Base-by-base conservation (phyloP, 768 basidiomycete species). In the Mycena capillaripes region DNA sequence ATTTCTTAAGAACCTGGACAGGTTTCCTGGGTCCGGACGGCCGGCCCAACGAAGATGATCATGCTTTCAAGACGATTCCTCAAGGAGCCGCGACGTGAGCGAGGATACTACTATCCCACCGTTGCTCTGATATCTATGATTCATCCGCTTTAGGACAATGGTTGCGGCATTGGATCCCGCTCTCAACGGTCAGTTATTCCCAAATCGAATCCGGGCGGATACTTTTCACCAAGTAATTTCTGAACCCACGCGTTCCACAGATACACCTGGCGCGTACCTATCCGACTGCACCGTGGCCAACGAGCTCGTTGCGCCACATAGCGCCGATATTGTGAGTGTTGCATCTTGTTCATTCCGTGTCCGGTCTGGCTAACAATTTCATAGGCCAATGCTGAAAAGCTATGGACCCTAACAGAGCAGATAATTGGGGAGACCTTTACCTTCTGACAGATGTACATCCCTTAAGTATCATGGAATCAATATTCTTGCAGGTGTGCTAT, bases 21-120 rank as follows among this genome's bases (percentile, higher is more conserved):
- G 66, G 66, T 1, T 11, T 65, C n/a, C 63, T 66, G 4, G 65
- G 32, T 6, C 12, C 73, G 19, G 73, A 74, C 7, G 69, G 64
- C 0, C 36, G 25, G 19, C 73, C 69, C 27, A 58, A 23, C 5
- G 30, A 5, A 0, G 42, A 62, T 34, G 56, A 56, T 21, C 10
- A 38, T 19, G 0, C 2, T 12, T 73, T 36, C 27, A 73, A 69
- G 40, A 69, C 66, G 16, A 57, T 57, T 21, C 27, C 67, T 17
- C 44, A 73, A 38, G 72, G 72, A 1, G 72, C 66, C 2, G 66
- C 72, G 17, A 73, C 72, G 72, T 73, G 27, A 63, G 55, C 21
- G 21, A n/a, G n/a, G n/a, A n/a, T n/a, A n/a, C n/a, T n/a, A n/a
- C n/a, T n/a, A n/a, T n/a, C n/a, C n/a, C n/a, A n/a, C n/a, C n/a